Evolutionary conservation across 2,329 filamentous ascomycete species (phyloP), one percentile per base, ranked within the genome.

Genomic region (Cytospora piceae): DNA sequence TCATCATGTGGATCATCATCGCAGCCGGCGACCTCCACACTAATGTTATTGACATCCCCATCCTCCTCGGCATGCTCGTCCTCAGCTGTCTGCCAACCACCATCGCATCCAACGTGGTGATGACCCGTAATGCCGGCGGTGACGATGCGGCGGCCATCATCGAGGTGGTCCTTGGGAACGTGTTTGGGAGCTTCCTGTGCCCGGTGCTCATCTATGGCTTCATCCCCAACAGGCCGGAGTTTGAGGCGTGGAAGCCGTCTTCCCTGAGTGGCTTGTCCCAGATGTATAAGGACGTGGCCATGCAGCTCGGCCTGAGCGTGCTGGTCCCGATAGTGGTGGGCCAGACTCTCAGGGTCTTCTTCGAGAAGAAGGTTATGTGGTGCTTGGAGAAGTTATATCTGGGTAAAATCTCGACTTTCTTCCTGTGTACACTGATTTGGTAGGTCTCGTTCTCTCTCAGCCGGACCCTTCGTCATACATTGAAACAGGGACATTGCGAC

Each of bases 91-190:
- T 90, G 5, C 89, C 90, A 1, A 92, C 90, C 0, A 92, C 90
- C 0, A 90, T 92, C 71, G 85, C 87, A 9, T 90, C 87, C 55
- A 92, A 92, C 73, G 87, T 91, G 9, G 87, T 92, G 51, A 91
- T 92, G 88, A 92, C 90, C 7, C 79, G 88, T 31, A 82, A 86
- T 49, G 86, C 90, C 0, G 86, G 88, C 46, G 90, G 90, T 6
- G 90, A 92, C 70, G 85, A 87, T 66, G 85, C 85, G 3, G 85
- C 87, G 0, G 85, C 85, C 58, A 81, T 90, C 67, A 88, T 91
- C 37, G 88, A 91, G 72, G 89, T 90, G 1, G 82, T 91, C 11
- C 78, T 92, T 54, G 90, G 89, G 34, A 92, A 92, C 74, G 82
- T 91, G 12, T 77, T 88, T 0, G 90, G 89, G 1, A 84, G 89